Base-by-base conservation (phyloP, 768 basidiomycete genomes). In the Naganishia friedmannii region DNA sequence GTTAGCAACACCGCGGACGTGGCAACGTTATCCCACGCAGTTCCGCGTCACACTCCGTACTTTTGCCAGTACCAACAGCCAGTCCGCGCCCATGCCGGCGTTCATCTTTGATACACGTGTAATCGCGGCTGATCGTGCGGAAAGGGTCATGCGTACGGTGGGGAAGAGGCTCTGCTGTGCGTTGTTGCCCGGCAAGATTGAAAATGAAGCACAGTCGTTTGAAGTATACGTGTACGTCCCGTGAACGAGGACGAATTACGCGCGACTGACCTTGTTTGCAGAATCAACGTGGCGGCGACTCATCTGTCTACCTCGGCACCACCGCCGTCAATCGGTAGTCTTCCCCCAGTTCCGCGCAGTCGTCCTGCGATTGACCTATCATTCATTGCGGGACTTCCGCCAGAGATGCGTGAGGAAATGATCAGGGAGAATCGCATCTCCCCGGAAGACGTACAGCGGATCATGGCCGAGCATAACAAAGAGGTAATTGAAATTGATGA, bases 201-300 rank as follows among this genome's bases (percentile, higher is more conserved):
- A 37, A 4, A 29, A 51, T 17, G 60, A 48, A 26, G 32, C 21
- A 31, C n/a, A 31, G 28, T 55, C 29, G 32, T 71, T 58, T 53
- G 70, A 66, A n/a, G 70, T 63, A 19, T 71, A 71, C 51, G 70
- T 71, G 70, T 70, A 29, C 26, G 70, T 57, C 23, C 28, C 10
- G 21, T 46, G 21, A 19, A 12, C 31, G n/a, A 58, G 56, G 3
- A 10, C 15, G 32, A 2, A 15, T 7, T 21, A 37, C 26, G 32
- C 15, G 23, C 32, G 8, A 15, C 34, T 66, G 34, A 65, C 37
- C 29, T 37, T 15, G 2, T 21, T 45, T n/a, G 34, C 28, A 70
- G 70, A 8, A 68, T 71, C 56, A 71, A 68, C 58, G 65, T 71
- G 13, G 42, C 66, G 13, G 70, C 58, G 3, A 37, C 53, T 10